Conservation (phyloP, 345 rosid species). For the Euphorbia pulcherrima region DNA sequence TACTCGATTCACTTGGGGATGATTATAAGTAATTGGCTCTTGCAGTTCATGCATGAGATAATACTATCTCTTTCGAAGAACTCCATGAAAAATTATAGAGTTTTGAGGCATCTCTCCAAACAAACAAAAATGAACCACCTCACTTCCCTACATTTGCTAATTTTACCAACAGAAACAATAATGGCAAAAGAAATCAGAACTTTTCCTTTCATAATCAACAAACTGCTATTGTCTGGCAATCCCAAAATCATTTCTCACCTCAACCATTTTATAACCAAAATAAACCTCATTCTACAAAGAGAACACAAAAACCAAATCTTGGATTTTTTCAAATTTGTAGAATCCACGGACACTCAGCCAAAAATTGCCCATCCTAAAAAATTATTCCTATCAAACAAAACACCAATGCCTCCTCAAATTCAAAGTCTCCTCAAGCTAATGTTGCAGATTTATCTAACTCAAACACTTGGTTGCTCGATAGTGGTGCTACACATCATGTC, state of each 20-base stretch:
- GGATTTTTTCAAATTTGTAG: neutral
- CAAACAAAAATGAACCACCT: neutral
- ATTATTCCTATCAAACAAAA: neutral
- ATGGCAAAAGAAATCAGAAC: too few relatives aligned
- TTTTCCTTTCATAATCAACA: neutral
- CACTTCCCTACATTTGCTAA: too few relatives aligned
- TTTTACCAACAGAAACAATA: too few relatives aligned
- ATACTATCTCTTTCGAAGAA: neutral
- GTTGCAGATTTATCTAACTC: too few relatives aligned
- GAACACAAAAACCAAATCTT: neutral
- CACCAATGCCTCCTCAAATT: too few relatives aligned
- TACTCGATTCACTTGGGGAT: neutral
- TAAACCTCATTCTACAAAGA: neutral
- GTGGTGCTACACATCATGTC: too few relatives aligned
- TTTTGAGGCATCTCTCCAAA: neutral
- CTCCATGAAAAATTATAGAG: neutral
- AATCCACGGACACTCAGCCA: neutral
- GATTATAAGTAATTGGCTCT: neutral
- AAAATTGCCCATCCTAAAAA: neutral
- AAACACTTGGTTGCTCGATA: too few relatives aligned
- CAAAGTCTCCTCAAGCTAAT: too few relatives aligned
- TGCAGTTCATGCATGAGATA: neutral
- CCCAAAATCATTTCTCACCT: neutral
- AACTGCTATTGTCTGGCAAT: neutral
- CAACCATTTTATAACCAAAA: neutral